Evolutionary conservation across 768 basidiomycete species (phyloP).

Genomic region (Boletus rex-veris): DNA sequence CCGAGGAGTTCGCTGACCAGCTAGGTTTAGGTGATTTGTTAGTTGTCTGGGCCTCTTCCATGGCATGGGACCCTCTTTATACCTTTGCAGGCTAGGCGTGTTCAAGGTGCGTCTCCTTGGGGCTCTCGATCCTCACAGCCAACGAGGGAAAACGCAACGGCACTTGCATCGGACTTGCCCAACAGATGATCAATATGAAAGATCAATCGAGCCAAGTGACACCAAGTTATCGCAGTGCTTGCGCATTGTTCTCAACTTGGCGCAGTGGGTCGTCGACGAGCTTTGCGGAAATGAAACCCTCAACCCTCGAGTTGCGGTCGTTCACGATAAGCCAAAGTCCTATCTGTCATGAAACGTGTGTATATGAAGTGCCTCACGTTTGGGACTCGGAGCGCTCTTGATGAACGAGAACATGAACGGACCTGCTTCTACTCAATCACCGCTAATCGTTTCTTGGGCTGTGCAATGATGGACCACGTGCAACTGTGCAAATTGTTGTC

Average conservation of each 20-base stretch:
- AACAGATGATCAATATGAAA: background rate
- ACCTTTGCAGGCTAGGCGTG: background rate
- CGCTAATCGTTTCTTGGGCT: background rate
- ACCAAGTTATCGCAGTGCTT: background rate
- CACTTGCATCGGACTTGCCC: background rate
- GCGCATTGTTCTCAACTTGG: background rate
- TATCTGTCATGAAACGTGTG: background rate
- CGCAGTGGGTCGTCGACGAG: background rate
- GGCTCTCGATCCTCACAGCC: background rate
- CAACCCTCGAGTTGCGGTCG: background rate
- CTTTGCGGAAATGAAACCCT: conserved; percentile 8
- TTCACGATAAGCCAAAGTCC: background rate
- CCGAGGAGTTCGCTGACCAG: conserved; percentile 8
- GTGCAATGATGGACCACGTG: background rate
- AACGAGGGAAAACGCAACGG: background rate
- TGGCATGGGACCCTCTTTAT: conserved; percentile 10
- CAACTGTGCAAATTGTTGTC: background rate
- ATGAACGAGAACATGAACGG: background rate
- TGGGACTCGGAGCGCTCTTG: background rate
- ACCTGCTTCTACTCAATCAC: background rate
- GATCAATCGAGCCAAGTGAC: background rate
- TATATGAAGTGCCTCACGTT: background rate
- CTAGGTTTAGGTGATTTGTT: background rate
- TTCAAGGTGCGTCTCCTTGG: background rate
- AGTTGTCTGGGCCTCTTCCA: background rate